Evolutionary conservation across 1,139 yeast species (phyloP).

Genomic region (Hyphopichia burtonii): DNA sequence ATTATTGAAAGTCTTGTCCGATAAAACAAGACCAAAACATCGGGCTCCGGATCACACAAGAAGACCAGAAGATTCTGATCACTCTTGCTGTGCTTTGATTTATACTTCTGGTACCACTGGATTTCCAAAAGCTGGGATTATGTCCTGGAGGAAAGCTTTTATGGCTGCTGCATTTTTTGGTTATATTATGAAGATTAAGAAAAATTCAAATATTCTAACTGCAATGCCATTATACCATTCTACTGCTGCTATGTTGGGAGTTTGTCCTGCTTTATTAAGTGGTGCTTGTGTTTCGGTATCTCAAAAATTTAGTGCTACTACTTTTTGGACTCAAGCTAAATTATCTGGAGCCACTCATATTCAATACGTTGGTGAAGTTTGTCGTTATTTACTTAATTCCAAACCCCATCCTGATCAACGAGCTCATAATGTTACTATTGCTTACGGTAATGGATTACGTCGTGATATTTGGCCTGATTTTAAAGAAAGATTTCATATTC

Average conservation of each 20-base stretch:
- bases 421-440: conserved; percentile 63
- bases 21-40: conserved; percentile 49
- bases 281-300: conserved; percentile 80
- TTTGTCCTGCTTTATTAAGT: conserved; percentile 62
- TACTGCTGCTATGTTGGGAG: conserved; percentile 87
- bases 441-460: conserved; percentile 91
- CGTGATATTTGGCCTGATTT: conserved; percentile 89
- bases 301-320: conserved; percentile 77
- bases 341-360: conserved; percentile 71
- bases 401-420: conserved; percentile 67
- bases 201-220: conserved; percentile 65
- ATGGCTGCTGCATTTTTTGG: conserved; percentile 75
- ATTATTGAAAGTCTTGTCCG: conserved; percentile 39
- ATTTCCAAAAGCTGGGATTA: conserved; percentile 88
- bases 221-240: conserved; percentile 97
- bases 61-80: conserved; percentile 55
- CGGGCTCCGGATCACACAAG: conserved; percentile 58
- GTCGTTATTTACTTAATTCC: conserved; percentile 78
- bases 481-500: conserved; percentile 72
- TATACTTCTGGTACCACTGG: conserved; percentile 97
- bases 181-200: conserved; percentile 60
- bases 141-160: conserved; percentile 84
- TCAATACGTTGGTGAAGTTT: conserved; percentile 95
- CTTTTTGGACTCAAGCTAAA: conserved; percentile 90
- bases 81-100: conserved; percentile 68